A percentile compares a stretch with the other conserved stretches of the same genome.
phyloP scores from a whole-genome alignment of 208 protist species.

The Vickermania ingenoplastis region DNA sequence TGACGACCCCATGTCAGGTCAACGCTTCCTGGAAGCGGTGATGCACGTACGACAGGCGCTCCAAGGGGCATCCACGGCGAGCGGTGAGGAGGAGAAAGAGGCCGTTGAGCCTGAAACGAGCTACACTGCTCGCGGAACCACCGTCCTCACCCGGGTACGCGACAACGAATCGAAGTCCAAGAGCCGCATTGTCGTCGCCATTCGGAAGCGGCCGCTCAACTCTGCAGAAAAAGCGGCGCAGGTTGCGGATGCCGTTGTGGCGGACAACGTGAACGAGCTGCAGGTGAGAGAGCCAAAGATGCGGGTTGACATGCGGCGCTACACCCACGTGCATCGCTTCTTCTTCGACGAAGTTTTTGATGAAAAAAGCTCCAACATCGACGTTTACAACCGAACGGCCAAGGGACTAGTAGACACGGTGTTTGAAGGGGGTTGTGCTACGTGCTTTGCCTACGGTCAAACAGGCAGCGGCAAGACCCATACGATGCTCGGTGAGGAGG shows the following conservation, averaged over 20 bases:
- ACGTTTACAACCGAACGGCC: slow-evolving; percentile 85
- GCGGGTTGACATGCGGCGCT: slow-evolving; percentile 93
- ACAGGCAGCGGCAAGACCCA: slow-evolving; percentile 90
- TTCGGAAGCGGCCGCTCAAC: slow-evolving; percentile 89
- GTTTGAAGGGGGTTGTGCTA: slow-evolving; percentile 52
- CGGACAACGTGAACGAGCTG: slow-evolving; percentile 55
- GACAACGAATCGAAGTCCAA: slow-evolving; percentile 26
- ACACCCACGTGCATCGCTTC: slow-evolving; percentile 94
- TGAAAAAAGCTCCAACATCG: slow-evolving; percentile 75
- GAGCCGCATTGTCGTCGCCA: slow-evolving; percentile 78
- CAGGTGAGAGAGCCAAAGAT: slow-evolving; percentile 81
- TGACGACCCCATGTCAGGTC: not conserved
- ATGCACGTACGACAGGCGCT: not conserved
- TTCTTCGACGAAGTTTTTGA: slow-evolving; percentile 94
- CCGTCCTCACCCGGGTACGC: slow-evolving; percentile 29
- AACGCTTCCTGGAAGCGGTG: not conserved
- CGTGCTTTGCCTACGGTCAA: slow-evolving; percentile 88
- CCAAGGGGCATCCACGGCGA: slow-evolving; percentile 22
- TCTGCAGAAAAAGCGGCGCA: slow-evolving; percentile 36
- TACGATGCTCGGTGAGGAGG: slow-evolving; percentile 77
- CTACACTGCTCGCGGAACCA: slow-evolving; percentile 49
- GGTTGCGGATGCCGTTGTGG: slow-evolving; percentile 72
- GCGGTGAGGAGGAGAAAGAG: slow-evolving; percentile 89
- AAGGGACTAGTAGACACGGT: slow-evolving; percentile 50
- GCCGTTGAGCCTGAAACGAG: slow-evolving; percentile 74